Evolutionary conservation across 75 land plant genomes (phyloP).

Genomic region (Cunninghamia lanceolata): DNA sequence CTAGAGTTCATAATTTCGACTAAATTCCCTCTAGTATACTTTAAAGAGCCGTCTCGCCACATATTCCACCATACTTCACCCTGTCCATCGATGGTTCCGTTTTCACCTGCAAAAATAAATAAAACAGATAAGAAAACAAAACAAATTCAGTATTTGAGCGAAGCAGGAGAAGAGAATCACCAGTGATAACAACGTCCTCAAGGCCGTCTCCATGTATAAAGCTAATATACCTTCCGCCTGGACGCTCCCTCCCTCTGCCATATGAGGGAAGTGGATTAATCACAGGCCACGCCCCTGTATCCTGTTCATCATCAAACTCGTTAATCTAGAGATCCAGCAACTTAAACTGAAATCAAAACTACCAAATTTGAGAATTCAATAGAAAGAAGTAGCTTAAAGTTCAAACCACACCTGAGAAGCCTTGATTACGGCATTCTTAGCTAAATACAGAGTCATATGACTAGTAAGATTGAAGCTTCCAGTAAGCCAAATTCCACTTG

Average conservation of each 20-base stretch:
- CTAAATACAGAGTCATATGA: slow-evolving; percentile 84
- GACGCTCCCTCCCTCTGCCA: slow-evolving; percentile 74
- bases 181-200: slow-evolving; percentile 64
- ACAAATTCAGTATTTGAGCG: not conserved
- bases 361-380: not conserved
- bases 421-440: slow-evolving; percentile 65
- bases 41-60: slow-evolving; percentile 61
- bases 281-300: slow-evolving; percentile 61
- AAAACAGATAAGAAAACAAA: not conserved
- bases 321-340: not conserved
- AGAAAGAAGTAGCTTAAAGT: not conserved
- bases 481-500: slow-evolving; percentile 80
- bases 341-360: not conserved
- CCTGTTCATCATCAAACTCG: slow-evolving; percentile 28
- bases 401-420: slow-evolving; percentile 62
- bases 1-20: slow-evolving; percentile 75
- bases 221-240: slow-evolving; percentile 68
- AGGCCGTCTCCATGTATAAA: slow-evolving; percentile 62
- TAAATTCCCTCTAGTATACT: slow-evolving; percentile 69
- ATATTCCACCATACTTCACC: slow-evolving; percentile 93
- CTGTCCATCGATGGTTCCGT: slow-evolving; percentile 97
- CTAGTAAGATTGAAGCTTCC: slow-evolving; percentile 86
- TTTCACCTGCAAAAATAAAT: slow-evolving; percentile 54
- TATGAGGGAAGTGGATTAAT: slow-evolving; percentile 80
- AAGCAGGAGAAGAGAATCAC: slow-evolving; percentile 10